Evolutionary conservation across 176 grass and related monocot species (phyloP).

Genomic region (Carex parvula): DNA sequence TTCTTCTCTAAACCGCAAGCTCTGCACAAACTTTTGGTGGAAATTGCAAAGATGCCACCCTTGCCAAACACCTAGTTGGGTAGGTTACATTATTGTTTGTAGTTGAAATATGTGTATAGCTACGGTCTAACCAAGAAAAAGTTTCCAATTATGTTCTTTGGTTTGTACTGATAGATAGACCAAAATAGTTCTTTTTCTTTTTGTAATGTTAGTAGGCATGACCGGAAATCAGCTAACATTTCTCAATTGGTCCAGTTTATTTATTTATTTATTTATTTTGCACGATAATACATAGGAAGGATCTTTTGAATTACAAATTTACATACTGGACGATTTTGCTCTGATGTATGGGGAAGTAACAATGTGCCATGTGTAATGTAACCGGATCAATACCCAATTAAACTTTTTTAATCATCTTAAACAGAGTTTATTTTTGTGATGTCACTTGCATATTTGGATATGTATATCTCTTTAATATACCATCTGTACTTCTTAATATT

Average conservation of each 20-base stretch:
- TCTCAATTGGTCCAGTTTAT: neutral
- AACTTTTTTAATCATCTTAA: neutral
- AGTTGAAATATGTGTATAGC: conserved; percentile 25
- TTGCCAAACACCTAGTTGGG: neutral
- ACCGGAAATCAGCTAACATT: neutral
- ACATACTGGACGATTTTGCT: neutral
- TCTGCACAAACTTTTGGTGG: conserved; percentile 69
- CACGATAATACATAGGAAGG: neutral
- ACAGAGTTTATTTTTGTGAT: neutral
- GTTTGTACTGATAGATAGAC: neutral
- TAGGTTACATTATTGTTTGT: neutral
- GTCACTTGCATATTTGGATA: neutral
- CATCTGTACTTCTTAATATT: neutral
- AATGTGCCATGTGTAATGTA: neutral
- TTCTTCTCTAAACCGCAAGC: conserved; percentile 98
- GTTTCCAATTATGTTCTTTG: neutral
- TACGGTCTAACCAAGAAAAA: neutral
- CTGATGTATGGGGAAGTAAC: neutral
- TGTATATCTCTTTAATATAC: neutral
- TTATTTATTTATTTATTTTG: conserved; percentile 19
- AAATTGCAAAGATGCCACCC: conserved; percentile 56
- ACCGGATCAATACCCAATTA: neutral
- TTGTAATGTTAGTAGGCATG: conserved; percentile 12
- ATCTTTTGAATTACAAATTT: conserved; percentile 2
- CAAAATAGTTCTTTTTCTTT: neutral